phyloP scores from a whole-genome alignment of 257 asterid genomes.

The Solanum commersonii region DNA sequence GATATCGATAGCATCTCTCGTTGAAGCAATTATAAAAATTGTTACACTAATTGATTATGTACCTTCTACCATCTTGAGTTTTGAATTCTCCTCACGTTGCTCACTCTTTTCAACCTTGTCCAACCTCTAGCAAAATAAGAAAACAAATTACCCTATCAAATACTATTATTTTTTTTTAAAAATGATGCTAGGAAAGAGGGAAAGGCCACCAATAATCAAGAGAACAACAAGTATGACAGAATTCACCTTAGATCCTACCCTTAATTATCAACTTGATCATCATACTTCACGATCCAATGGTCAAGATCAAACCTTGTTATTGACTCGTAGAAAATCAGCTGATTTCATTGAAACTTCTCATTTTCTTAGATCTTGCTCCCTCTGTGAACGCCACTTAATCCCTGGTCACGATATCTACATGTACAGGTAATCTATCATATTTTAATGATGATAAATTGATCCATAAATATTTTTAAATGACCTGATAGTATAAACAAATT shows the following conservation, averaged over 20 bases:
- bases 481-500: neutral
- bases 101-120: neutral
- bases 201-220: conserved; percentile 54
- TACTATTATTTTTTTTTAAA: neutral
- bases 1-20: neutral
- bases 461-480: neutral
- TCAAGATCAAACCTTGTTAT: conserved; percentile 13
- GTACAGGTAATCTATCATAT: conserved; percentile 39
- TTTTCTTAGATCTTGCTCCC: conserved; percentile 60
- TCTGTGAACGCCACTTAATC: conserved; percentile 59
- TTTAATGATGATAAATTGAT: neutral
- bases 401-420: conserved; percentile 78
- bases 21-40: neutral
- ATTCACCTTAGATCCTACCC: conserved; percentile 34
- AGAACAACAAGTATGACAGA: conserved; percentile 76
- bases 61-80: neutral
- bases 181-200: conserved; percentile 68
- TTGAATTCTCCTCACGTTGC: neutral
- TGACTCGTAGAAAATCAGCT: conserved; percentile 48
- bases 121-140: neutral
- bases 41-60: neutral
- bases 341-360: conserved; percentile 34
- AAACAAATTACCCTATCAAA: neutral
- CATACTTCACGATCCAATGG: neutral
- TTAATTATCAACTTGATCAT: conserved; percentile 19